Evolutionary conservation across 768 basidiomycete genomes (phyloP).

Genomic region (Lactarius hengduanensis): DNA sequence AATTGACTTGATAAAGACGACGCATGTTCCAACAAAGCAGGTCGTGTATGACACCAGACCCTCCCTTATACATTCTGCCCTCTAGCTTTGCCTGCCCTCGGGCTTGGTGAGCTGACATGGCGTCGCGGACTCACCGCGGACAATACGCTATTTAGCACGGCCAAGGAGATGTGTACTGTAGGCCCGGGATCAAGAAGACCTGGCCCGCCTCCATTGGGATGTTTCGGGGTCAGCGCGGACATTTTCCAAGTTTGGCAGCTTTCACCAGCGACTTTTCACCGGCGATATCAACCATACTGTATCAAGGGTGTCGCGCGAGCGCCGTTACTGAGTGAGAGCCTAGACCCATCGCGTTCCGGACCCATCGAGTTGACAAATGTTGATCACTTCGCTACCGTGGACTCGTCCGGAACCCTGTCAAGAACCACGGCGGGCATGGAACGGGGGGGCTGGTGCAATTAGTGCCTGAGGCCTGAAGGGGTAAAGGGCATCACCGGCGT

Average conservation of each 20-base stretch:
- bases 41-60: not conserved
- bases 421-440: not conserved
- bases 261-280: not conserved
- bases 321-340: not conserved
- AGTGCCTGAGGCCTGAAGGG: not conserved
- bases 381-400: not conserved
- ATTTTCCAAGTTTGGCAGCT: not conserved
- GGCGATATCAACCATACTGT: not conserved
- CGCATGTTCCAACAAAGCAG: not conserved
- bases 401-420: not conserved
- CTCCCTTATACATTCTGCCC: not conserved
- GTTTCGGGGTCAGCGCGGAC: not conserved
- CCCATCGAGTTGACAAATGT: not conserved
- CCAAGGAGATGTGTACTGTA: not conserved
- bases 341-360: not conserved
- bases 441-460: not conserved
- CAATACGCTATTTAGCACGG: not conserved
- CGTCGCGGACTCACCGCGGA: not conserved
- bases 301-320: not conserved
- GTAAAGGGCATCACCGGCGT: not conserved
- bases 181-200: no score
- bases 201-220: no score
- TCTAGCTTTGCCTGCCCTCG: not conserved
- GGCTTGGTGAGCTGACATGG: not conserved
- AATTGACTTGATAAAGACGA: not conserved